Evolutionary conservation across 2,329 filamentous ascomycete genomes (phyloP), one percentile per base, ranked within the genome.

Genomic region (Metarhizium brunneum): DNA sequence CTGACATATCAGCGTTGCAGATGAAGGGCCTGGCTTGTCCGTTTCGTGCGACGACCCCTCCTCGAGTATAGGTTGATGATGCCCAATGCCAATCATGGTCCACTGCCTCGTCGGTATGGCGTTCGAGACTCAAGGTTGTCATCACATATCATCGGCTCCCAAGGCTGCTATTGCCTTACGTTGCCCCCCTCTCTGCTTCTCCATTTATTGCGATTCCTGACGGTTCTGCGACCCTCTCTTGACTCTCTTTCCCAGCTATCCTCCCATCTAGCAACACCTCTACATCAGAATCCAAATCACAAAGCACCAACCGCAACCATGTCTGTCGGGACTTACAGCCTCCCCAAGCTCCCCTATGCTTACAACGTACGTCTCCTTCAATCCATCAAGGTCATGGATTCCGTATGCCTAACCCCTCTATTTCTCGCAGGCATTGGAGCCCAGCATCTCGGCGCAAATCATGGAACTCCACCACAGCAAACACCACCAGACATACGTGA

Each of bases 391-490:
- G 42, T 57, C 20, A 48, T 20, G 29, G 30, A 10, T 42, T 20
- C 85, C 78, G 84, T 85, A 70, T 68, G 79, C 73, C 25, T 10
- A 6, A 30, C 45, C 32, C 47, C 36, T 38, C 38, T 8, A 38
- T n/a, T 20, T 8, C 20, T 3, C 6, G 7, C 60, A 87, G 83
- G 86, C 85, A 38, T 76, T 89, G 52, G 85, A 88, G 69, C 86
- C 86, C 10, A 80, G 84, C 72, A 90, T 92, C 74, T 88, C 86
- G 38, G 77, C 76, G 62, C 81, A 90, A 69, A 92, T 90, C 70
- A 92, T 92, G 88, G 83, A 87, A 70, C 80, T 92, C 52, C 88
- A 92, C 69, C 87, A 92, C 73, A 74, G 76, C 69, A 90, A 89
- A 73, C 88, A 92, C 69, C 88, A 92, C 71, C 84, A 89, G 66